phyloP scores from a whole-genome alignment of 495 filamentous ascomycete species.

The Neurospora tetrasperma region DNA sequence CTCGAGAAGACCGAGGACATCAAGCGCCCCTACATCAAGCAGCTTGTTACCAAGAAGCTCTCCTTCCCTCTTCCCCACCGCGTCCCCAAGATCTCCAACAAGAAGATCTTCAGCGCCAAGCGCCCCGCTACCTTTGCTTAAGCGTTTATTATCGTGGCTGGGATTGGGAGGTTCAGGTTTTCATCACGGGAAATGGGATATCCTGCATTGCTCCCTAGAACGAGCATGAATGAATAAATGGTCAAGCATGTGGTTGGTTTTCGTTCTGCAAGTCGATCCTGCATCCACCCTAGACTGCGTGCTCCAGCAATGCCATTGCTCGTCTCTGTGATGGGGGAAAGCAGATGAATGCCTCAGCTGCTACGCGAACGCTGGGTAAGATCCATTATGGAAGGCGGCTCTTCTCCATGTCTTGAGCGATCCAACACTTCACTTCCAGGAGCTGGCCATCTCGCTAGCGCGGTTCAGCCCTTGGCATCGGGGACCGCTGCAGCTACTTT shows the following conservation, averaged over 20 bases:
- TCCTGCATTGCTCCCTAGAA: constrained; percentile 37
- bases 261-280: constrained; percentile 4
- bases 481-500: not conserved
- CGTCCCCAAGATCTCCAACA: constrained; percentile 61
- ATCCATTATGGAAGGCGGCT: not conserved
- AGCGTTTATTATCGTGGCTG: constrained; percentile 30
- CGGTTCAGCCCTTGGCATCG: not conserved
- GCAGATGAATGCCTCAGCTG: not conserved
- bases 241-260: constrained; percentile 19
- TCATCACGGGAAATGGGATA: constrained; percentile 44
- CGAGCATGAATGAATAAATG: constrained; percentile 31
- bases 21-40: constrained; percentile 97
- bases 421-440: not conserved
- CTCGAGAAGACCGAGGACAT: constrained; percentile 84
- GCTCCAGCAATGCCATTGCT: not conserved
- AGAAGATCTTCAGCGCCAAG: constrained; percentile 83
- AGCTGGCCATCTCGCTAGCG: not conserved
- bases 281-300: not conserved
- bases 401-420: not conserved
- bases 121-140: constrained; percentile 81
- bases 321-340: not conserved
- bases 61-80: constrained; percentile 99
- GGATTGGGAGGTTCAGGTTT: constrained; percentile 43
- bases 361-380: not conserved
- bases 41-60: constrained; percentile 88